phyloP scores from a whole-genome alignment of 2,329 filamentous ascomycete species.

The Coniosporium tulheliwenetii region DNA sequence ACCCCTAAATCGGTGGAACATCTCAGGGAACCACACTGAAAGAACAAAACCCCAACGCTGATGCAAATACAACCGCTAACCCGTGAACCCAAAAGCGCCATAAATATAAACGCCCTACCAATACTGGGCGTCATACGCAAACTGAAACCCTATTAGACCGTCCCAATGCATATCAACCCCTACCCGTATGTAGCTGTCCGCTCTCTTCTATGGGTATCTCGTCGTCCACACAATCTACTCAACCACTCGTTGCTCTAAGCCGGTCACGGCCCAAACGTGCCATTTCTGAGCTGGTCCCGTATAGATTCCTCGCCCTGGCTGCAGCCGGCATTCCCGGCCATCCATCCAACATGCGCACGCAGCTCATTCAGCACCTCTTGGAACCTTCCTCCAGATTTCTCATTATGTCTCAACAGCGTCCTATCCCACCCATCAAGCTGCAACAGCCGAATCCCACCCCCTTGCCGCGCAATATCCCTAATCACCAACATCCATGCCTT shows the following conservation, averaged over 20 bases:
- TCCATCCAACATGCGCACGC: slow-evolving; percentile 62
- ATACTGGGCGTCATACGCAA: too few relatives aligned
- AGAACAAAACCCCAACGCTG: too few relatives aligned
- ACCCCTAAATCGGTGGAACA: too few relatives aligned
- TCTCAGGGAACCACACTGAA: too few relatives aligned
- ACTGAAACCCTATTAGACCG: too few relatives aligned
- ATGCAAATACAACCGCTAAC: too few relatives aligned
- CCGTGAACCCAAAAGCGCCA: too few relatives aligned
- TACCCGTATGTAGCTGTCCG: not conserved
- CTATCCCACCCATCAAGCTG: slow-evolving; percentile 90
- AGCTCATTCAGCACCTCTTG: slow-evolving; percentile 67
- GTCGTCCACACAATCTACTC: too few relatives aligned
- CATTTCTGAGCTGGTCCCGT: slow-evolving; percentile 27
- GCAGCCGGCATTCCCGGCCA: slow-evolving; percentile 32
- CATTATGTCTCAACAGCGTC: slow-evolving; percentile 72
- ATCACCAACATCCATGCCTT: slow-evolving; percentile 88
- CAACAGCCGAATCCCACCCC: slow-evolving; percentile 65
- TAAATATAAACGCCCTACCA: too few relatives aligned
- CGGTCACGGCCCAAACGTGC: slow-evolving; percentile 21
- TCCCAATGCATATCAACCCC: too few relatives aligned
- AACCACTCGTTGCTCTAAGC: too few relatives aligned
- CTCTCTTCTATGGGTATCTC: not conserved
- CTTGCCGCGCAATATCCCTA: slow-evolving; percentile 77
- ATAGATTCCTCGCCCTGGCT: slow-evolving; percentile 25
- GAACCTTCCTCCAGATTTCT: slow-evolving; percentile 69